A percentile compares a stretch with the other conserved stretches of the same genome.
These are phyloP conservation scores for Areca catechu DNA, from an alignment of 176 grass and related monocot species.

Conservation along the genomic window DNA sequence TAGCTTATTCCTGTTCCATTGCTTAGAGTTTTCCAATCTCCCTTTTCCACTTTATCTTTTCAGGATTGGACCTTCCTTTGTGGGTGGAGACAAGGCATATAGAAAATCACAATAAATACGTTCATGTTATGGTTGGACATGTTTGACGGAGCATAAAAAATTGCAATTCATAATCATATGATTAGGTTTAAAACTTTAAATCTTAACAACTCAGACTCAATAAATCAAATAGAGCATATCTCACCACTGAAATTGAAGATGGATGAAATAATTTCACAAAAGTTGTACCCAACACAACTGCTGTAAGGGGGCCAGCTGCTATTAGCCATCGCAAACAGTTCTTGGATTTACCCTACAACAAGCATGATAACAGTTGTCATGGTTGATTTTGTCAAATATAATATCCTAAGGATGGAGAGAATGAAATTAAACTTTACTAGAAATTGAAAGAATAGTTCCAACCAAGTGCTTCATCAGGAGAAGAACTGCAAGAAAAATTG, in stretches of 20 bases:
- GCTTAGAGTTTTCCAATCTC: too few species aligned
- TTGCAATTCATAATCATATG: too few species aligned
- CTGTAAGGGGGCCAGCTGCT: conserved; percentile 84
- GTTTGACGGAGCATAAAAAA: too few species aligned
- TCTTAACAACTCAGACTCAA: too few species aligned
- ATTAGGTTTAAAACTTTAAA: too few species aligned
- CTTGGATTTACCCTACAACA: conserved; percentile 71
- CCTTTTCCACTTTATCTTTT: too few species aligned
- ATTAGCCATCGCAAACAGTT: conserved; percentile 60
- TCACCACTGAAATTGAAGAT: conserved; percentile 80
- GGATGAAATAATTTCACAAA: conserved; percentile 90
- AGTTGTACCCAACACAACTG: conserved; percentile 71
- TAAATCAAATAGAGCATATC: conserved; percentile 22
- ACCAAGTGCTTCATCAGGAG: conserved; percentile 82
- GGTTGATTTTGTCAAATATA: conserved; percentile 3
- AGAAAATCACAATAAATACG: too few species aligned
- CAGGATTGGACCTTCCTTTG: too few species aligned
- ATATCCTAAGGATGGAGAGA: neutral
- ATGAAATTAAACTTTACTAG: neutral
- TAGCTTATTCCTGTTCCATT: too few species aligned
- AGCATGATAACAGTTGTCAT: conserved; percentile 5
- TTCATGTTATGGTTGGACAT: too few species aligned
- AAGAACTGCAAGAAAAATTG: conserved; percentile 61
- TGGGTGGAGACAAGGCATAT: too few species aligned
- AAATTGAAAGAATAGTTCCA: neutral